Evolutionary conservation across 441 rosid species (phyloP).

Genomic region (Viola pubescens): DNA sequence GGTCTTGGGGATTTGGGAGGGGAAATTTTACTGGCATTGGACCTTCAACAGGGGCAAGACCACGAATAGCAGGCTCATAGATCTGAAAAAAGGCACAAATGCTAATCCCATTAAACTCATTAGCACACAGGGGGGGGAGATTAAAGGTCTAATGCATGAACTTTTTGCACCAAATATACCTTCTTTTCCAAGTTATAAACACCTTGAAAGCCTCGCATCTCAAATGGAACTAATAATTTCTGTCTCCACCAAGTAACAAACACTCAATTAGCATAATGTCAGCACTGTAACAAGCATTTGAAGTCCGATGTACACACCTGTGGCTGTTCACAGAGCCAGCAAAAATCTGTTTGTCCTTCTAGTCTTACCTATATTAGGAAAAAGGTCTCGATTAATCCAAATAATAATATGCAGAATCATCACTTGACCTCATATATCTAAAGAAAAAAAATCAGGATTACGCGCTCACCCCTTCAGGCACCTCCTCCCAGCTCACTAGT

Average conservation of each 20-base stretch:
- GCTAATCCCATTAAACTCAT: conserved; percentile 3
- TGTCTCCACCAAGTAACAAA: conserved; percentile 18
- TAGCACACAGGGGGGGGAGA: neutral
- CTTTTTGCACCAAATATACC: conserved; percentile 28
- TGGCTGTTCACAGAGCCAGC: conserved; percentile 93
- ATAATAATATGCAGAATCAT: neutral
- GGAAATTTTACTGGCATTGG: conserved; percentile 56
- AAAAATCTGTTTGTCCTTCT: conserved; percentile 75
- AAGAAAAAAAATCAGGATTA: conserved; percentile 2
- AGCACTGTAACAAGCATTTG: neutral
- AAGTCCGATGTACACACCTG: conserved; percentile 39
- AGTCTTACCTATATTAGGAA: conserved; percentile 53
- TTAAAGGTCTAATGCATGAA: neutral
- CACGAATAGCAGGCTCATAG: conserved; percentile 64
- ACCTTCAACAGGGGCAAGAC: conserved; percentile 43
- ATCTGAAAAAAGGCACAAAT: conserved; percentile 30
- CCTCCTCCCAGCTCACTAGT: conserved; percentile 56
- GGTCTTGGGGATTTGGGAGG: conserved; percentile 58
- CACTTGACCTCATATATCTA: neutral
- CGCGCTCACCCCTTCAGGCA: conserved; percentile 65
- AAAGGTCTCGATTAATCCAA: conserved; percentile 6
- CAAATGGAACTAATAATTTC: conserved; percentile 76
- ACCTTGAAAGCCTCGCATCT: conserved; percentile 79
- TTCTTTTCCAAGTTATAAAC: conserved; percentile 88
- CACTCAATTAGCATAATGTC: conserved; percentile 1